These are phyloP conservation scores for Sporothrix euskadiensis DNA, from an alignment of 2,329 filamentous ascomycete species.

Conservation along the genomic window DNA sequence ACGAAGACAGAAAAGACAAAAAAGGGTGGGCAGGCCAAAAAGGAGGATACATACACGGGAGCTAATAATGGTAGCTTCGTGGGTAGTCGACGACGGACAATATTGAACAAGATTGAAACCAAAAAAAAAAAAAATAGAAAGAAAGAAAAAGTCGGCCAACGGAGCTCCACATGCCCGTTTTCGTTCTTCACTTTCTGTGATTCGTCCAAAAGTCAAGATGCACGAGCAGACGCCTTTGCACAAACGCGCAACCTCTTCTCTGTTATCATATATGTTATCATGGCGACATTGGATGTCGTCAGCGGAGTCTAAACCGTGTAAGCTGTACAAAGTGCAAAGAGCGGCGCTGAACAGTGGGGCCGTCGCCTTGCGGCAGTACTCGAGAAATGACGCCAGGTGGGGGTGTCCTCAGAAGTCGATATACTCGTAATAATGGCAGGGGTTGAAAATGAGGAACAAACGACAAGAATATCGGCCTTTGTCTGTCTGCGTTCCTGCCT, in stretches of 20 bases:
- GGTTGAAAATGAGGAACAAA: neutral
- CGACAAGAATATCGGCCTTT: neutral
- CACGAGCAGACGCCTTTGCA: neutral
- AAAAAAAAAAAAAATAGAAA: neutral
- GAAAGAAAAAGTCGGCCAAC: neutral
- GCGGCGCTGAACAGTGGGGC: neutral
- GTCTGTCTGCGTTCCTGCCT: neutral
- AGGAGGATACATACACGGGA: neutral
- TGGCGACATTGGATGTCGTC: constrained; percentile 25
- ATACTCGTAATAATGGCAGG: neutral
- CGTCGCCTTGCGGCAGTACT: constrained; percentile 9
- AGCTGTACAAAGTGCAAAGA: neutral
- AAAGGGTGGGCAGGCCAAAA: neutral
- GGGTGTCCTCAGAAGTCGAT: neutral
- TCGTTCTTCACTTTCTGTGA: neutral
- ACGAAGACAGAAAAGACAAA: neutral
- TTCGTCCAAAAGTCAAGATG: neutral
- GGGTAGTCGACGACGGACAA: neutral
- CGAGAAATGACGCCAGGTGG: constrained; percentile 13
- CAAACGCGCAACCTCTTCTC: neutral
- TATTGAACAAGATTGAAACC: neutral
- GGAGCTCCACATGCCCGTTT: neutral
- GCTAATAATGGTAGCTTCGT: neutral
- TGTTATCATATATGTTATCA: constrained; percentile 12
- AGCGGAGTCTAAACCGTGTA: neutral